A percentile compares a stretch with the other conserved stretches of the same genome.
These are phyloP conservation scores for Fraxinus nigra DNA, from an alignment of 305 asterid genomes.

Conservation along the genomic window DNA sequence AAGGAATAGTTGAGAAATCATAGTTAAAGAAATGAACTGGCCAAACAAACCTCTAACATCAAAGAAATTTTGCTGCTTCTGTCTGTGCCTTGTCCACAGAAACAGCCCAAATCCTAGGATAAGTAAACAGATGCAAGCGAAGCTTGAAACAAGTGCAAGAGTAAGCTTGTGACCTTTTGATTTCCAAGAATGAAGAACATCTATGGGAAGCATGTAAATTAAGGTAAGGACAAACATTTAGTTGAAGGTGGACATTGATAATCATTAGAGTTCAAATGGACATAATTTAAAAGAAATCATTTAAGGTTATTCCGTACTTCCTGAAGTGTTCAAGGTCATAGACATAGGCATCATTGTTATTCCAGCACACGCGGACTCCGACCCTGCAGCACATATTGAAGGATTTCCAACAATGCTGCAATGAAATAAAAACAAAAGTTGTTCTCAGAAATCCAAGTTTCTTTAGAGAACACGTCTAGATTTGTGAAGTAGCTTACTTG, in stretches of 20 bases:
- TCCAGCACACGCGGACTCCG: slow-evolving; percentile 64
- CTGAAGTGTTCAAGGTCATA: slow-evolving; percentile 68
- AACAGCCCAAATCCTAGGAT: slow-evolving; percentile 36
- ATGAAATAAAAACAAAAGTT: slow-evolving; percentile 11
- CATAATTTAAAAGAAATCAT: neutral
- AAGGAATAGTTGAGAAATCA: neutral
- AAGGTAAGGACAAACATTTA: slow-evolving; percentile 2
- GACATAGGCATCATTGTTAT: slow-evolving; percentile 79
- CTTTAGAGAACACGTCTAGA: neutral
- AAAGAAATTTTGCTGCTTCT: slow-evolving; percentile 20
- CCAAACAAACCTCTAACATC: slow-evolving; percentile 34
- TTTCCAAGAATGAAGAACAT: slow-evolving; percentile 14
- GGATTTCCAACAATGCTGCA: slow-evolving; percentile 83
- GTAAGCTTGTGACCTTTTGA: slow-evolving; percentile 35
- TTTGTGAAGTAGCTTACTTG: slow-evolving; percentile 49
- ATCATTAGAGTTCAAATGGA: neutral
- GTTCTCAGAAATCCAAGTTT: slow-evolving; percentile 17
- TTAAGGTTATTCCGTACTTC: slow-evolving; percentile 36
- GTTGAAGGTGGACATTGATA: neutral
- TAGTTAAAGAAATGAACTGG: neutral
- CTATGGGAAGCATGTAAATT: slow-evolving; percentile 19
- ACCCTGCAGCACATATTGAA: slow-evolving; percentile 59
- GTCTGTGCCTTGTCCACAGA: slow-evolving; percentile 35
- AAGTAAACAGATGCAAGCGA: slow-evolving; percentile 35
- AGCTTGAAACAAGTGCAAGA: slow-evolving; percentile 39